Percentiles rank a stretch among this genome's conserved stretches.
Evolutionary conservation across 1,284 basidiomycete genomes (phyloP).

Genomic region (Inonotus hispidus): DNA sequence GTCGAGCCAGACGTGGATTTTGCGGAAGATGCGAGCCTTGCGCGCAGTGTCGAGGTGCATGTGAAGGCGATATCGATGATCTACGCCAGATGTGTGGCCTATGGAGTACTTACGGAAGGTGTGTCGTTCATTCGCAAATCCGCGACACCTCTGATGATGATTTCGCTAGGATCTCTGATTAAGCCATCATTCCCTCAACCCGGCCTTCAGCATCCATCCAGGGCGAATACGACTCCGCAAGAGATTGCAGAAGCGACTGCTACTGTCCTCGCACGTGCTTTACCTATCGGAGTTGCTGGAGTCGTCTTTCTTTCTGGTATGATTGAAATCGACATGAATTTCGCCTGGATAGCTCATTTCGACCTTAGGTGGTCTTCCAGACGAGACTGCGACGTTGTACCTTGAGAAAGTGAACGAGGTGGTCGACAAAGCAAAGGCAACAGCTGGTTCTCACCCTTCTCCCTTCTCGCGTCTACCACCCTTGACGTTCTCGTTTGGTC

Average conservation of each 20-base stretch:
- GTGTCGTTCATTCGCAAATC: slow-evolving; percentile 7
- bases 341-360: neutral
- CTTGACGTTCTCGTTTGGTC: slow-evolving; percentile 45
- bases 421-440: neutral
- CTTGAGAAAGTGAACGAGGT: slow-evolving; percentile 22
- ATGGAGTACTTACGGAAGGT: slow-evolving; percentile 49
- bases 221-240: slow-evolving; percentile 33
- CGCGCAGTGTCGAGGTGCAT: slow-evolving; percentile 43
- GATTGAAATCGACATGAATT: neutral
- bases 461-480: slow-evolving; percentile 35
- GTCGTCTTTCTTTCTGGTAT: slow-evolving; percentile 46
- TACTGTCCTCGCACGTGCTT: slow-evolving; percentile 40
- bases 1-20: slow-evolving; percentile 52
- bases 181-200: slow-evolving; percentile 51
- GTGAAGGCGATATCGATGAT: slow-evolving; percentile 40
- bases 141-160: neutral
- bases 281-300: slow-evolving; percentile 43
- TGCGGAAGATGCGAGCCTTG: slow-evolving; percentile 40
- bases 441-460: slow-evolving; percentile 20
- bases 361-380: slow-evolving; percentile 21
- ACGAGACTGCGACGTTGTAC: slow-evolving; percentile 19
- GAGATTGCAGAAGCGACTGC: slow-evolving; percentile 44
- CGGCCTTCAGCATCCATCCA: slow-evolving; percentile 38
- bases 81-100: slow-evolving; percentile 38
- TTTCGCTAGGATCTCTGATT: slow-evolving; percentile 39